Evolutionary conservation across 2,329 filamentous ascomycete genomes (phyloP).

Genomic region (Fusarium haematococcum): DNA sequence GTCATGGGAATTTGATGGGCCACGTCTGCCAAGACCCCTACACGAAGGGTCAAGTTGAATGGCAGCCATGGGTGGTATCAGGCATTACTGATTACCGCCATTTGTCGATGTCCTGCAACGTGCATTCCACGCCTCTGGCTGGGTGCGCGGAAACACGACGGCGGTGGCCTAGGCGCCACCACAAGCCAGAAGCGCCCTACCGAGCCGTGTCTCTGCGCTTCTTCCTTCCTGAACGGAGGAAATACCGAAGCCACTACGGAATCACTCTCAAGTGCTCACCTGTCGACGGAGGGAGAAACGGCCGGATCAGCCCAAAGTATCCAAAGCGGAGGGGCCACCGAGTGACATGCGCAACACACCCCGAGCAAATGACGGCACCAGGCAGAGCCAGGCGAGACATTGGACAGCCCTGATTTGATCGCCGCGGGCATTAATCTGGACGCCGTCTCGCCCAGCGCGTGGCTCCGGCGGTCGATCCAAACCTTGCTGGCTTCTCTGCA

Average conservation of each 20-base stretch:
- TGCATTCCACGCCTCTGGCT: neutral
- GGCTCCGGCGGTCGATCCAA: conserved; percentile 24
- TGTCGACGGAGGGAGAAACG: neutral
- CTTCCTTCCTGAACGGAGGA: neutral
- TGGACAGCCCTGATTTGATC: conserved; percentile 8
- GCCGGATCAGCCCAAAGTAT: neutral
- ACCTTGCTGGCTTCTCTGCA: conserved; percentile 24
- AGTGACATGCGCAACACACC: conserved; percentile 34
- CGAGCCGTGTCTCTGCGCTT: neutral
- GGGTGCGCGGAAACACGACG: neutral
- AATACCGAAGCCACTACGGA: neutral
- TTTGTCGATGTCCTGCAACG: conserved; percentile 10
- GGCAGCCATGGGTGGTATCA: neutral
- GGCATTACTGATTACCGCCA: neutral
- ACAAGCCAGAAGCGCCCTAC: neutral
- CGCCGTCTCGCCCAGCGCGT: conserved; percentile 9
- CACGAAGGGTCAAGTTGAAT: neutral
- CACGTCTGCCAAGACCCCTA: conserved; percentile 1
- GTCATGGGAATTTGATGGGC: neutral
- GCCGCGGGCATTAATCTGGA: neutral
- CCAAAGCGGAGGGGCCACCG: conserved; percentile 3
- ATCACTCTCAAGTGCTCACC: neutral
- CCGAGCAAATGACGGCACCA: conserved; percentile 25
- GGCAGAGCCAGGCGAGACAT: neutral
- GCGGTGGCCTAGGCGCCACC: conserved; percentile 20